These are phyloP conservation scores for Begonia fuchsioides DNA, from an alignment of 306 rosid genomes.

Conservation along the genomic window DNA sequence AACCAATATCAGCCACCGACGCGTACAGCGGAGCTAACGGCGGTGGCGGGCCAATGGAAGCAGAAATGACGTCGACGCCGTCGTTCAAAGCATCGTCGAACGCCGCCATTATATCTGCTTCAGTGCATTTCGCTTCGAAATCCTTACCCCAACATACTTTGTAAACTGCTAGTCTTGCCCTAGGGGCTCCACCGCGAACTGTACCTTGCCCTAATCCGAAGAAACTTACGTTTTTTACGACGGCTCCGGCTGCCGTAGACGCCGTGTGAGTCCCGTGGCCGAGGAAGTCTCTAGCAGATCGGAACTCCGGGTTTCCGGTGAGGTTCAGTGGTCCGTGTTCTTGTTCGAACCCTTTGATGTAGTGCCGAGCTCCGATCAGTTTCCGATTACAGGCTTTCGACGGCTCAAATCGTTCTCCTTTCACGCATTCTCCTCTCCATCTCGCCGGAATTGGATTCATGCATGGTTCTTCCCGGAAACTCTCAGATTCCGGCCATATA, in stretches of 20 bases:
- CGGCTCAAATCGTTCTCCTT: constrained; percentile 28
- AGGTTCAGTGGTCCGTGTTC: constrained; percentile 15
- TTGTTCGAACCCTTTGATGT: constrained; percentile 33
- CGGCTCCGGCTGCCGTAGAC: constrained; percentile 39
- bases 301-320: constrained; percentile 26
- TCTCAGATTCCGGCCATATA: constrained; percentile 45
- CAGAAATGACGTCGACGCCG: constrained; percentile 41
- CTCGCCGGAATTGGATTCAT: constrained; percentile 25
- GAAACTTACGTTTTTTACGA: constrained; percentile 18
- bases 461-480: constrained; percentile 21
- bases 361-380: constrained; percentile 45
- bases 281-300: constrained; percentile 32
- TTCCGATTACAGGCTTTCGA: constrained; percentile 30
- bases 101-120: constrained; percentile 39
- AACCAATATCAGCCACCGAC: constrained; percentile 20
- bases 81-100: constrained; percentile 43
- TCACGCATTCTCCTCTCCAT: constrained; percentile 36
- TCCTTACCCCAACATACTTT: constrained; percentile 39
- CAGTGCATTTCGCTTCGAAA: constrained; percentile 20
- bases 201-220: constrained; percentile 23
- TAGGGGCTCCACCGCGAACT: constrained; percentile 42
- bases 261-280: constrained; percentile 62
- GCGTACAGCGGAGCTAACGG: constrained; percentile 20
- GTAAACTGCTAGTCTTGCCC: constrained; percentile 39
- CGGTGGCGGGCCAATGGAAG: constrained; percentile 24